These are phyloP conservation scores for Daldinia bambusicola DNA, from an alignment of 495 filamentous ascomycete genomes.

Conservation along the genomic window DNA sequence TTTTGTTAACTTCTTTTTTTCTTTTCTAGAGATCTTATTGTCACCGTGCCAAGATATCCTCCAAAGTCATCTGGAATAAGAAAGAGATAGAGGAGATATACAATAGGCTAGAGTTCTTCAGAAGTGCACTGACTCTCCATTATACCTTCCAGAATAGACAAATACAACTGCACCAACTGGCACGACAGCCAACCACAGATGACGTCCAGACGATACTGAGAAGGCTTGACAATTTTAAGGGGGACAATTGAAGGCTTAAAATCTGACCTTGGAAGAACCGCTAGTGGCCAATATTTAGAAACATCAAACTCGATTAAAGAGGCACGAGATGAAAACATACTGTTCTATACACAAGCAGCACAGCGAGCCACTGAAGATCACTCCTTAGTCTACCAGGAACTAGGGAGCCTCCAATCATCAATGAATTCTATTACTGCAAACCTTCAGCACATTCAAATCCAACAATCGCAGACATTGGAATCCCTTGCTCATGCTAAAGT, in stretches of 20 bases:
- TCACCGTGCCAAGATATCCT: slow-evolving; percentile 11
- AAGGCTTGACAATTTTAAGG: slow-evolving; percentile 6
- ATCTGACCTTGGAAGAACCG: not conserved
- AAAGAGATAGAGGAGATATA: slow-evolving; percentile 23
- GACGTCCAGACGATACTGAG: slow-evolving; percentile 5
- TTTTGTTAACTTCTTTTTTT: no score
- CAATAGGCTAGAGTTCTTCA: slow-evolving; percentile 16
- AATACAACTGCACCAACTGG: slow-evolving; percentile 14
- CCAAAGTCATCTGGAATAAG: slow-evolving; percentile 25
- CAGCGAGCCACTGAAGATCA: not conserved
- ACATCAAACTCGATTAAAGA: slow-evolving; percentile 8
- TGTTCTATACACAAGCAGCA: slow-evolving; percentile 5
- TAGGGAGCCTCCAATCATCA: slow-evolving; percentile 5
- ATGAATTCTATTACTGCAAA: slow-evolving; percentile 1
- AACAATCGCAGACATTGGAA: slow-evolving; percentile 14
- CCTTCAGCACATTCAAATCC: slow-evolving; percentile 7
- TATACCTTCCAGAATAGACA: slow-evolving; percentile 14
- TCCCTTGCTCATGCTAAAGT: slow-evolving; percentile 23
- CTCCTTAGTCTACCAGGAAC: not conserved
- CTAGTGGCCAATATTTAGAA: not conserved
- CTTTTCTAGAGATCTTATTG: no score
- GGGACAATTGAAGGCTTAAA: slow-evolving; percentile 4
- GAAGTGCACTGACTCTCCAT: slow-evolving; percentile 16
- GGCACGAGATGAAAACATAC: slow-evolving; percentile 10
- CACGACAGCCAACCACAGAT: slow-evolving; percentile 12